phyloP scores from a whole-genome alignment of 345 rosid genomes.

The Hypericum perforatum region DNA sequence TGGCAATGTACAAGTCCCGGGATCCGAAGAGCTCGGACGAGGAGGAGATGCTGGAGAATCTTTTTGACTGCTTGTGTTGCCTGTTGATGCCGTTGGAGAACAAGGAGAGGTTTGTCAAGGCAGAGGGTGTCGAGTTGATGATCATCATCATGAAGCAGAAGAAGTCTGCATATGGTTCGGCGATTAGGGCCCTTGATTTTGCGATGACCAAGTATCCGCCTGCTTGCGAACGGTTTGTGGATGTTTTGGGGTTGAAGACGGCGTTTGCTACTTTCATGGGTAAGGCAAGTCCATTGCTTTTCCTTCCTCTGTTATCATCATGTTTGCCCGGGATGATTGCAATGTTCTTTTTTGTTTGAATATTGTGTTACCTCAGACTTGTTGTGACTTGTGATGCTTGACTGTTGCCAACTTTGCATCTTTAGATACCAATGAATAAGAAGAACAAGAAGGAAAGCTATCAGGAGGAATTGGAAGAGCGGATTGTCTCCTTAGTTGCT shows the following conservation, averaged over 20 bases:
- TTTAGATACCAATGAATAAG: conserved; percentile 77
- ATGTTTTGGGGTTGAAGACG: conserved; percentile 89
- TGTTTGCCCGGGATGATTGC: too few species aligned
- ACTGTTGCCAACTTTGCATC: conserved; percentile 11
- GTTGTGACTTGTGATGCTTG: background rate
- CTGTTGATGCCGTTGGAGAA: conserved; percentile 96
- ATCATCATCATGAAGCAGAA: conserved; percentile 97
- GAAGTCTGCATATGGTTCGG: conserved; percentile 89
- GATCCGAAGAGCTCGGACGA: conserved; percentile 87
- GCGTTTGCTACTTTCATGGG: conserved; percentile 99
- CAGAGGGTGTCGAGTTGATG: conserved; percentile 98
- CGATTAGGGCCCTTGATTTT: conserved; percentile 83
- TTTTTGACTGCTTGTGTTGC: conserved; percentile 81
- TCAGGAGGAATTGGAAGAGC: conserved; percentile 88
- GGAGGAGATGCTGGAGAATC: conserved; percentile 96
- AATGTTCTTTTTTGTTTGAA: too few species aligned
- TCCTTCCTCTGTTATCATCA: background rate
- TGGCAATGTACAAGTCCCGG: conserved; percentile 82
- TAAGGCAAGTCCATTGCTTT: conserved; percentile 66
- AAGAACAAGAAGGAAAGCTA: conserved; percentile 78
- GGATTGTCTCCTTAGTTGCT: conserved; percentile 64
- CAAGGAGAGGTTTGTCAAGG: conserved; percentile 90
- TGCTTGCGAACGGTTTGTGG: conserved; percentile 91
- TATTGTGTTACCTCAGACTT: background rate
- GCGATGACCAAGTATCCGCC: conserved; percentile 97